Percentiles rank a stretch among this genome's conserved stretches.
These are phyloP conservation scores for Boletus subcaerulescens DNA, from an alignment of 768 basidiomycete species.

Conservation along the genomic window DNA sequence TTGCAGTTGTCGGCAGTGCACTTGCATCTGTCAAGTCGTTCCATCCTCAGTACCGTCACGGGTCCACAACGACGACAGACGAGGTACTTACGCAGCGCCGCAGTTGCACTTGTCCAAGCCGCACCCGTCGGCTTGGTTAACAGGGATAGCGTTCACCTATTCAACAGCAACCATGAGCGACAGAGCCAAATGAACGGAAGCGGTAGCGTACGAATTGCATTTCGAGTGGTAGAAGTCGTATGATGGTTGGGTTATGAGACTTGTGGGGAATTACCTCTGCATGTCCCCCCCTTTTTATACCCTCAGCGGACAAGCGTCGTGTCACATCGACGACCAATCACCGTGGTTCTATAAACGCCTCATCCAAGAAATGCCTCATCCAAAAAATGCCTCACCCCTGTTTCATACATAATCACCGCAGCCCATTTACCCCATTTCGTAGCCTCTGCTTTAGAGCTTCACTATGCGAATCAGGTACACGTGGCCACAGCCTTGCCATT, in stretches of 20 bases:
- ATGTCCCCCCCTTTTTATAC: constrained; percentile 9
- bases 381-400: not conserved
- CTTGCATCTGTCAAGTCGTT: not conserved
- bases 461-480: no score
- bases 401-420: no score
- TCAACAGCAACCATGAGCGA: not conserved
- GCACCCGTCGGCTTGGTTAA: constrained; percentile 14
- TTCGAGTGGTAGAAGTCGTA: not conserved
- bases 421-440: no score
- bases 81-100: constrained; percentile 4
- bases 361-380: constrained; percentile 4
- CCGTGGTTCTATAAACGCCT: not conserved
- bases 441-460: no score
- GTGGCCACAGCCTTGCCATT: no score
- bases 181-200: not conserved
- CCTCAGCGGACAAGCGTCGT: not conserved
- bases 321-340: no score
- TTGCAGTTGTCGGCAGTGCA: no score
- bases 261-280: not conserved
- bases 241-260: not conserved
- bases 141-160: constrained; percentile 10
- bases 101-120: constrained; percentile 5
- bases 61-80: not conserved
- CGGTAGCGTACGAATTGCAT: constrained; percentile 19
- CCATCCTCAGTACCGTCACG: not conserved